Conservation (phyloP, 2,329 filamentous ascomycete genomes). For the Arthrobotrys sphaeroides region DNA sequence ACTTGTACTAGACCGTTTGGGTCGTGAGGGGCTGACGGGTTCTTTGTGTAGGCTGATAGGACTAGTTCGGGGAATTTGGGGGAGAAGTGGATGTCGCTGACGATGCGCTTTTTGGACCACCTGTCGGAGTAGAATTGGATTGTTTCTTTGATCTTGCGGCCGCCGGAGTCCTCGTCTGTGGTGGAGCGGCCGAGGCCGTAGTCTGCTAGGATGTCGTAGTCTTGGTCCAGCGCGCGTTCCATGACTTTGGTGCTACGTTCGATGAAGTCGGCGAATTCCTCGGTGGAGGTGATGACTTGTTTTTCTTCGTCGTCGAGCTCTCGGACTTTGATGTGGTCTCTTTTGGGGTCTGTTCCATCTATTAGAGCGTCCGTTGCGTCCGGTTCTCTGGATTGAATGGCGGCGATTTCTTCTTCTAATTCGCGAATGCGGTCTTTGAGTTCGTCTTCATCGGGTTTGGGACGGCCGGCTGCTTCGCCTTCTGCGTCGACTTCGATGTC, state of each 20-base stretch:
- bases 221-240: slow-evolving; percentile 82
- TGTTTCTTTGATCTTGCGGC: slow-evolving; percentile 82
- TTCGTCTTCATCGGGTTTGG: slow-evolving; percentile 73
- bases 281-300: slow-evolving; percentile 86
- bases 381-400: slow-evolving; percentile 59
- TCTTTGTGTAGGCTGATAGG: slow-evolving; percentile 95
- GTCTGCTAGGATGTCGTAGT: slow-evolving; percentile 92
- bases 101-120: slow-evolving; percentile 97
- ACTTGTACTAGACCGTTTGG: slow-evolving; percentile 93
- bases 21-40: slow-evolving; percentile 91
- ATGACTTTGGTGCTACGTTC: slow-evolving; percentile 97
- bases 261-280: slow-evolving; percentile 94
- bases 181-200: slow-evolving; percentile 86
- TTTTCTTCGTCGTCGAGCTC: slow-evolving; percentile 85
- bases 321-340: slow-evolving; percentile 66
- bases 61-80: slow-evolving; percentile 93
- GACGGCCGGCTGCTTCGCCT: slow-evolving; percentile 5
- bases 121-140: slow-evolving; percentile 93
- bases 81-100: slow-evolving; percentile 94
- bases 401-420: slow-evolving; percentile 89
- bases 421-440: slow-evolving; percentile 84
- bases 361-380: neutral
- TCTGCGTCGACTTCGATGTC: slow-evolving; percentile 72
- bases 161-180: slow-evolving; percentile 76
- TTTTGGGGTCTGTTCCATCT: slow-evolving; percentile 64